phyloP scores from a whole-genome alignment of 306 rosid species.

The Phaseolus lunatus region DNA sequence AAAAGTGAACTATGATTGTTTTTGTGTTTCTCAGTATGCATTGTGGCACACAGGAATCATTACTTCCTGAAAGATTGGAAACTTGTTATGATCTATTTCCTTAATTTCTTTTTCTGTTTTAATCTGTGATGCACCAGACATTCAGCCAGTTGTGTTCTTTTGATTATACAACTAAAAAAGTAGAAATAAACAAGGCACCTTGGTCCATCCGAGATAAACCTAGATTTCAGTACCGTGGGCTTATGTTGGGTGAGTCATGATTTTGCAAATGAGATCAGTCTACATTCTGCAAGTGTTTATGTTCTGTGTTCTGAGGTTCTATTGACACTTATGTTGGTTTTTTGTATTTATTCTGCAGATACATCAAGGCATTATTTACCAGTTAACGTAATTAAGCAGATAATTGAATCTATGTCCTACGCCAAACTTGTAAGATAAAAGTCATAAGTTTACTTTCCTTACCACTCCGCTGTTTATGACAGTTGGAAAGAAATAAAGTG shows the following conservation, averaged over 20 bases:
- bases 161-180: conserved; percentile 73
- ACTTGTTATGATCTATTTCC: conserved; percentile 16
- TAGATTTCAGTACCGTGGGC: conserved; percentile 89
- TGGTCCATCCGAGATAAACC: conserved; percentile 90
- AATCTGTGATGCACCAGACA: conserved; percentile 63
- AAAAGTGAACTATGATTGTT: conserved; percentile 26
- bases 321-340: conserved; percentile 42
- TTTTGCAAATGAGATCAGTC: conserved; percentile 27
- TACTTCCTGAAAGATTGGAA: conserved; percentile 23
- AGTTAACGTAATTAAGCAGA: conserved; percentile 75
- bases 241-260: conserved; percentile 72
- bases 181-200: conserved; percentile 77
- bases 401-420: conserved; percentile 92
- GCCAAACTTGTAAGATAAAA: conserved; percentile 82
- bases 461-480: conserved; percentile 24
- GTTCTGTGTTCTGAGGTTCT: conserved; percentile 34
- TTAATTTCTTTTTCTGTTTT: conserved; percentile 36
- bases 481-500: conserved; percentile 35
- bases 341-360: conserved; percentile 64
- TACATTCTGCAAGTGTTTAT: conserved; percentile 28
- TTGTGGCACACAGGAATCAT: background rate
- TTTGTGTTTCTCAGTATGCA: conserved; percentile 19
- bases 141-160: conserved; percentile 94
- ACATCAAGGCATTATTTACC: conserved; percentile 97
- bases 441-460: conserved; percentile 36